phyloP scores from a whole-genome alignment of 306 rosid species.

The Vachellia collinsii region DNA sequence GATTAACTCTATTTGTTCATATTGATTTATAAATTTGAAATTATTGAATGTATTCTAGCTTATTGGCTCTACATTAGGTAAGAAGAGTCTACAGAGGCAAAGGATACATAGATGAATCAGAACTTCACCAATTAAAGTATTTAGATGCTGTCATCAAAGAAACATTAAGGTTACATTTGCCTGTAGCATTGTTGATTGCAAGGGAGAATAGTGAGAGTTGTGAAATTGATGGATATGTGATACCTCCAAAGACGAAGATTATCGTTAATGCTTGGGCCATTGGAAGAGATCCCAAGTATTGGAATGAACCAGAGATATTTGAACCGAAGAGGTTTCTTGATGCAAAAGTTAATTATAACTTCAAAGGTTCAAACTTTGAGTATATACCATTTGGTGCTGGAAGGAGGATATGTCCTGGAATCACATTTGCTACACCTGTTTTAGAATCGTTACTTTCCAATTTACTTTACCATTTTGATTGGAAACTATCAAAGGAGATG shows the following conservation, averaged over 20 bases:
- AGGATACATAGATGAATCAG: neutral
- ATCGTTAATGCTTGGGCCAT: neutral
- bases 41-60: neutral
- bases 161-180: neutral
- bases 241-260: neutral
- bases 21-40: neutral
- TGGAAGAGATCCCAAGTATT: neutral
- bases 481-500: neutral
- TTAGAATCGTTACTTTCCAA: neutral
- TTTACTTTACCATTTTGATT: constrained; percentile 3
- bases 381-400: neutral
- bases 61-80: neutral
- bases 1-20: neutral
- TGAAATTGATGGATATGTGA: neutral
- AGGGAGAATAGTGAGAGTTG: neutral
- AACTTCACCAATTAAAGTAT: neutral
- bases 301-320: neutral
- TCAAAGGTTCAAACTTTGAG: neutral
- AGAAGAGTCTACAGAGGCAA: neutral
- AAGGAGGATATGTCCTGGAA: neutral
- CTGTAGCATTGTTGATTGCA: neutral
- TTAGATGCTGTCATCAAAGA: neutral
- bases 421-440: neutral
- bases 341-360: neutral
- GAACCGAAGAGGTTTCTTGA: neutral